These are phyloP conservation scores for Rhododendron mucronatum DNA, from an alignment of 148 eudicot species.

Conservation along the genomic window DNA sequence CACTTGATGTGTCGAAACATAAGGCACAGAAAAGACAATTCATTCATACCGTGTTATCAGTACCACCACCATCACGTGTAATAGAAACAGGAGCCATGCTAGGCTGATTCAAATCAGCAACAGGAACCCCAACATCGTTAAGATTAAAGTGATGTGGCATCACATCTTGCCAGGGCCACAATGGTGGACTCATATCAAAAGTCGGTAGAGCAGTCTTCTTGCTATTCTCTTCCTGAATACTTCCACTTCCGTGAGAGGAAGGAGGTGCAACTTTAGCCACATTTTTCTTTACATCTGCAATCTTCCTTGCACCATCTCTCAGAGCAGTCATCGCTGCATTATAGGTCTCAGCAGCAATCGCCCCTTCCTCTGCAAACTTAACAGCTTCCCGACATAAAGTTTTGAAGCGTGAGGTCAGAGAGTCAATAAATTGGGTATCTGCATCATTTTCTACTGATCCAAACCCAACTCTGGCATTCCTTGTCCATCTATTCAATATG, in stretches of 20 bases:
- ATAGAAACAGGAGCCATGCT: conserved; percentile 18
- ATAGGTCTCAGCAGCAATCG: conserved; percentile 29
- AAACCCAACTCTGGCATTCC: conserved; percentile 23
- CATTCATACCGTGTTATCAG: conserved; percentile 21
- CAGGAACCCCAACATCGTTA: conserved; percentile 24
- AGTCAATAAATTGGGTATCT: conserved; percentile 14
- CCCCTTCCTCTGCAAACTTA: conserved; percentile 33
- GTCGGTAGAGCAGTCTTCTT: conserved; percentile 9
- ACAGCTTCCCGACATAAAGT: conserved; percentile 29
- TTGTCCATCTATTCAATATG: conserved; percentile 29
- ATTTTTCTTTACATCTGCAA: conserved; percentile 26
- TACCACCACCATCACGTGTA: conserved; percentile 19
- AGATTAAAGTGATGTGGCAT: conserved; percentile 27
- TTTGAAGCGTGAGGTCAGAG: conserved; percentile 26
- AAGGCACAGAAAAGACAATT: not conserved
- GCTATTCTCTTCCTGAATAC: conserved; percentile 21
- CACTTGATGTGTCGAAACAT: not conserved
- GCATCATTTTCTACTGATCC: conserved; percentile 11
- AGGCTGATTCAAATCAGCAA: conserved; percentile 21
- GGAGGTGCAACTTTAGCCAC: conserved; percentile 25
- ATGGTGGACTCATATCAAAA: conserved; percentile 17
- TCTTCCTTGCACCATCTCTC: conserved; percentile 29
- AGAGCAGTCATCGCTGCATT: conserved; percentile 18
- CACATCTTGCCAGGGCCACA: conserved; percentile 29
- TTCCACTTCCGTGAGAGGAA: conserved; percentile 15